Evolutionary conservation across 495 filamentous ascomycete species (phyloP).

Genomic region (Xylaria acuta): DNA sequence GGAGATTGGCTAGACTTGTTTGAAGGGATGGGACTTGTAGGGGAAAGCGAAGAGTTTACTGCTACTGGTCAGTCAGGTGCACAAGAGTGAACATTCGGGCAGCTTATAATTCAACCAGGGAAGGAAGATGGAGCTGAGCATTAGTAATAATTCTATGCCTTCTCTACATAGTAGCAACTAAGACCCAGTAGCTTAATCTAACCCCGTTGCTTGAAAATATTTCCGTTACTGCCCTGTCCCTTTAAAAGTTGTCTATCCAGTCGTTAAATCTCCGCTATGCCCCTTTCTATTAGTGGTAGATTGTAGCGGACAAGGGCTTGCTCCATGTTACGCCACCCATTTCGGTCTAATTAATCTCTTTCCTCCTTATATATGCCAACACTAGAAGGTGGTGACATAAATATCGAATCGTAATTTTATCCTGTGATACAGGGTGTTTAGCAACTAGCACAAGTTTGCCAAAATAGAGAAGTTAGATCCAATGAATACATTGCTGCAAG

Average conservation of each 20-base stretch:
- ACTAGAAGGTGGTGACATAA: neutral
- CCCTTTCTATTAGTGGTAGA: no score
- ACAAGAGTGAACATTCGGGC: neutral
- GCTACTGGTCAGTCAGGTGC: neutral
- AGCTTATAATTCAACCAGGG: neutral
- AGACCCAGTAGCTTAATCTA: no score
- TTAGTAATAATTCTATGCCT: neutral
- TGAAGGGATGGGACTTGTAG: conserved; percentile 29
- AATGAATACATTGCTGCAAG: neutral
- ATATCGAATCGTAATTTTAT: neutral
- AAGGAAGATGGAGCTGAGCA: neutral
- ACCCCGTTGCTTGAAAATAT: no score
- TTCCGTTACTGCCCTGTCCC: no score
- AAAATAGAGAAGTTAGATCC: neutral
- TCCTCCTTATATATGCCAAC: neutral
- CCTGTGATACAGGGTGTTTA: neutral
- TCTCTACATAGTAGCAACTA: neutral
- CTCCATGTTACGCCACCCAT: neutral
- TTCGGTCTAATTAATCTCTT: neutral
- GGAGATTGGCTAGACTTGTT: conserved; percentile 34
- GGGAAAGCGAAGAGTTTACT: neutral
- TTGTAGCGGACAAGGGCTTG: neutral
- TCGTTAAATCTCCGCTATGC: no score
- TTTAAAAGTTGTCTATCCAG: no score
- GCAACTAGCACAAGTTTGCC: neutral